These are phyloP conservation scores for Backusella liffmaniae DNA, from an alignment of 192 early-diverging fungal species.

Conservation along the genomic window DNA sequence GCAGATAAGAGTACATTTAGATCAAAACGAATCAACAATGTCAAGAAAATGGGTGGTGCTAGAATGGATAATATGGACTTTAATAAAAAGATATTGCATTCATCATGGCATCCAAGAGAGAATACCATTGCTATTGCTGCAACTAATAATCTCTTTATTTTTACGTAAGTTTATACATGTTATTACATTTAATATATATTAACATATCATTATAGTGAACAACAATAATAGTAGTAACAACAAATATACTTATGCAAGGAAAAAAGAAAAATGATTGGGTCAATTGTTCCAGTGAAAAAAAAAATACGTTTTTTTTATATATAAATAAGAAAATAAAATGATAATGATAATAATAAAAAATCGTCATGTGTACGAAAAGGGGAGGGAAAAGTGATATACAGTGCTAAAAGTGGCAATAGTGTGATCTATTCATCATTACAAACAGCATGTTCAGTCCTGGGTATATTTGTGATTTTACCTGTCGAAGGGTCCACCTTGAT, in stretches of 20 bases:
- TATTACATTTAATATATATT: not conserved
- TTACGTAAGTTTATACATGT: constrained; percentile 38
- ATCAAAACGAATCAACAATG: constrained; percentile 77
- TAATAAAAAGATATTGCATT: constrained; percentile 87
- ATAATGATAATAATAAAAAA: too few species aligned
- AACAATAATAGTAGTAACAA: not conserved
- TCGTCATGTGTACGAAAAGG: too few species aligned
- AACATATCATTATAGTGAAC: not conserved
- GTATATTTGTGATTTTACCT: constrained; percentile 19
- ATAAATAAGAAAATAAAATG: too few species aligned
- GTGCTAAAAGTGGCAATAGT: too few species aligned
- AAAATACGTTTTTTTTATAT: too few species aligned
- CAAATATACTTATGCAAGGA: too few species aligned
- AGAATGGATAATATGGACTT: constrained; percentile 80
- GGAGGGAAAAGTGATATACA: too few species aligned
- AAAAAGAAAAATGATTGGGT: too few species aligned
- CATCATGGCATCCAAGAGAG: constrained; percentile 91
- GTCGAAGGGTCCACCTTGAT: constrained; percentile 19
- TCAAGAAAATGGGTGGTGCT: constrained; percentile 66
- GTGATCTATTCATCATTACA: constrained; percentile 3
- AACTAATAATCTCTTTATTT: constrained; percentile 89
- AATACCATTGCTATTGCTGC: constrained; percentile 89
- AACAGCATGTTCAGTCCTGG: not conserved
- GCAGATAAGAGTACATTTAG: constrained; percentile 98
- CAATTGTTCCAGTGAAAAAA: too few species aligned